Conservation (phyloP, 202 grass and related monocot species). For the Digitaria exilis region DNA sequence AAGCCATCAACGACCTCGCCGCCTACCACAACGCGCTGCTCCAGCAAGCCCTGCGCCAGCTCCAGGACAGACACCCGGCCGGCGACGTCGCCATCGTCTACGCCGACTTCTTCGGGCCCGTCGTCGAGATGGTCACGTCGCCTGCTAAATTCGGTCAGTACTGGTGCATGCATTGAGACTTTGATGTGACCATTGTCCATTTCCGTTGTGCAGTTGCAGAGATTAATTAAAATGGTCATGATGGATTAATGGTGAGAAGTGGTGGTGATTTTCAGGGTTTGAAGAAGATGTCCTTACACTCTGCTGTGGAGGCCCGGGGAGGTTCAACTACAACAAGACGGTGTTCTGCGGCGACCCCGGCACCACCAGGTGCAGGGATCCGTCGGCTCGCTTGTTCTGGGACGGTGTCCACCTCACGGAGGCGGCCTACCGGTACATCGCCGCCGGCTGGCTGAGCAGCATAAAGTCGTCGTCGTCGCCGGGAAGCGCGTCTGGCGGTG, state of each 20-base stretch:
- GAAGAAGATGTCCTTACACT: constrained; percentile 32
- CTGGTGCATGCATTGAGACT: neutral
- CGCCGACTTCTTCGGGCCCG: constrained; percentile 48
- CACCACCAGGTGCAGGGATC: constrained; percentile 28
- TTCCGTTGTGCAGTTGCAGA: neutral
- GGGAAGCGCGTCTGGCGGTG: neutral
- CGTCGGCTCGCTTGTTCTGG: constrained; percentile 52
- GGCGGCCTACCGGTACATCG: constrained; percentile 48
- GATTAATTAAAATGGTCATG: too few species aligned
- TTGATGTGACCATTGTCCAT: neutral
- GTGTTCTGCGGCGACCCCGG: constrained; percentile 40
- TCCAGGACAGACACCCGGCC: constrained; percentile 36
- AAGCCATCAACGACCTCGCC: constrained; percentile 40
- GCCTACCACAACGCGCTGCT: constrained; percentile 55
- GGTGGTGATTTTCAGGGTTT: constrained; percentile 39
- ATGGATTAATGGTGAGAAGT: too few species aligned
- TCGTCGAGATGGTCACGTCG: constrained; percentile 49
- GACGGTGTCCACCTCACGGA: constrained; percentile 66
- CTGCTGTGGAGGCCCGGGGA: constrained; percentile 62
- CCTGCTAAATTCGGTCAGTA: constrained; percentile 34
- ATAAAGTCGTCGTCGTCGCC: neutral
- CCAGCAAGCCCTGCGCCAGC: constrained; percentile 22
- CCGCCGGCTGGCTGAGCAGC: constrained; percentile 42
- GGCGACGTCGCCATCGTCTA: constrained; percentile 38
- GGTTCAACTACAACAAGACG: neutral